phyloP scores from a whole-genome alignment of 805 yeast species.

The Debaryomyces maramus region DNA sequence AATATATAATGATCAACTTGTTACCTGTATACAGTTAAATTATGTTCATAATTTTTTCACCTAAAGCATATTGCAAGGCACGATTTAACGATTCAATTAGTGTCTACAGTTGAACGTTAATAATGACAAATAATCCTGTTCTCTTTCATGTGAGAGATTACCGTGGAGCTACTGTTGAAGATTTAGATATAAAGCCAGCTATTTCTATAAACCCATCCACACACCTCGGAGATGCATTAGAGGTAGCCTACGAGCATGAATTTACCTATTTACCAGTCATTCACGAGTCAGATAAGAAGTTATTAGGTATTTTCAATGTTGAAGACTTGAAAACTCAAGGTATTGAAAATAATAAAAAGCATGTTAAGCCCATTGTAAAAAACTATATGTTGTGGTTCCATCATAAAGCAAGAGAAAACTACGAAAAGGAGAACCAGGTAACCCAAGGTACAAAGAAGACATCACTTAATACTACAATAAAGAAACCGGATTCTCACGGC shows the following conservation, averaged over 20 bases:
- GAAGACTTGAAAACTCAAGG: constrained; percentile 39
- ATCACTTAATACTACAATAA: constrained; percentile 32
- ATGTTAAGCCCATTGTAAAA: constrained; percentile 27
- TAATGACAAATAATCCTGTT: constrained; percentile 8
- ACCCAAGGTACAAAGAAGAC: constrained; percentile 8
- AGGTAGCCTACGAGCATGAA: constrained; percentile 54
- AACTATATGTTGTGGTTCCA: constrained; percentile 47
- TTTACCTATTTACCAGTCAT: constrained; percentile 57
- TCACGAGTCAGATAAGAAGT: constrained; percentile 42
- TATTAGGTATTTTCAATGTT: constrained; percentile 51
- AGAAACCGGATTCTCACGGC: constrained; percentile 29
- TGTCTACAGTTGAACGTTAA: too few relatives aligned
- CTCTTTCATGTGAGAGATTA: constrained; percentile 38
- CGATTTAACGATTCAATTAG: too few relatives aligned
- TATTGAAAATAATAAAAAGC: constrained; percentile 20
- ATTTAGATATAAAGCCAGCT: constrained; percentile 59
- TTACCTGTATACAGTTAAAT: too few relatives aligned
- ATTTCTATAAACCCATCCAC: constrained; percentile 51
- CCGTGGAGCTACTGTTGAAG: constrained; percentile 58
- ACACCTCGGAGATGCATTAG: constrained; percentile 49
- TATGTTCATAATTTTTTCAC: too few relatives aligned
- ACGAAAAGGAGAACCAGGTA: constrained; percentile 22
- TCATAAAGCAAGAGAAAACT: constrained; percentile 34
- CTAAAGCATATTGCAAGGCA: too few relatives aligned
- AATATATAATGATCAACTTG: too few relatives aligned